A percentile compares a stretch with the other conserved stretches of the same genome.
Evolutionary conservation across 192 early-diverging fungal genomes (phyloP).

Genomic region (Umbelopsis isabellina): DNA sequence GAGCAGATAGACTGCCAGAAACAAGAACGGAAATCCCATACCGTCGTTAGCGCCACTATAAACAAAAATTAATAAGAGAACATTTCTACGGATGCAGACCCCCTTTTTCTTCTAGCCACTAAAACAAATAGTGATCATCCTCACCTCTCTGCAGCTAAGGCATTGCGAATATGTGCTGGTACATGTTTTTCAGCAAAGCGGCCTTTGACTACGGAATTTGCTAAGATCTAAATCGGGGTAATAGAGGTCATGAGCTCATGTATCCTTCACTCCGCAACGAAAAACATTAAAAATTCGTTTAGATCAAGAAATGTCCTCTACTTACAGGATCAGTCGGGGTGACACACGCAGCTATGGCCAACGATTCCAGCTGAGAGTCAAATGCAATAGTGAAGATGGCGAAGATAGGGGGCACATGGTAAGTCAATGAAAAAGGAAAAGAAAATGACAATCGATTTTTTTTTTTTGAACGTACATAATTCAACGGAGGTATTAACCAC

Average conservation of each 20-base stretch:
- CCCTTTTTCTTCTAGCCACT: no score
- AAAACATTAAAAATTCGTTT: neutral
- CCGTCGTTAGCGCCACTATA: conserved; percentile 86
- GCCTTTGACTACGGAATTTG: conserved; percentile 94
- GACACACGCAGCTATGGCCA: conserved; percentile 82
- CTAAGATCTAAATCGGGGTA: conserved; percentile 57
- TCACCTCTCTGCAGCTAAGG: conserved; percentile 75
- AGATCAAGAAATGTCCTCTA: neutral
- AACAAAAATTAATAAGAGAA: conserved; percentile 12
- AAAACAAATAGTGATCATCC: neutral
- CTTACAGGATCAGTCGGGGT: conserved; percentile 93
- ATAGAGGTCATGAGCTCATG: neutral
- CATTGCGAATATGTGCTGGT: conserved; percentile 70
- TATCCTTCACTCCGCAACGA: neutral
- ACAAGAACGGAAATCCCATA: conserved; percentile 84
- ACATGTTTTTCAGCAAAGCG: conserved; percentile 92
- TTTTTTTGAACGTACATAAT: conserved; percentile 48
- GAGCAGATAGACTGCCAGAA: conserved; percentile 74
- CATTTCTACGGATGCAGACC: neutral
- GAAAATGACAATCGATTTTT: conserved; percentile 1
- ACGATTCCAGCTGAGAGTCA: conserved; percentile 60
- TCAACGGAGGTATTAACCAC: conserved; percentile 53
- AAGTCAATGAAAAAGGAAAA: neutral
- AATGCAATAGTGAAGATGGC: conserved; percentile 21
- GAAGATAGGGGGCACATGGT: neutral